Percentiles rank a stretch among this genome's conserved stretches.
Evolutionary conservation across 208 protist genomes (phyloP).

Genomic region (Wallacemonas rigidus): DNA sequence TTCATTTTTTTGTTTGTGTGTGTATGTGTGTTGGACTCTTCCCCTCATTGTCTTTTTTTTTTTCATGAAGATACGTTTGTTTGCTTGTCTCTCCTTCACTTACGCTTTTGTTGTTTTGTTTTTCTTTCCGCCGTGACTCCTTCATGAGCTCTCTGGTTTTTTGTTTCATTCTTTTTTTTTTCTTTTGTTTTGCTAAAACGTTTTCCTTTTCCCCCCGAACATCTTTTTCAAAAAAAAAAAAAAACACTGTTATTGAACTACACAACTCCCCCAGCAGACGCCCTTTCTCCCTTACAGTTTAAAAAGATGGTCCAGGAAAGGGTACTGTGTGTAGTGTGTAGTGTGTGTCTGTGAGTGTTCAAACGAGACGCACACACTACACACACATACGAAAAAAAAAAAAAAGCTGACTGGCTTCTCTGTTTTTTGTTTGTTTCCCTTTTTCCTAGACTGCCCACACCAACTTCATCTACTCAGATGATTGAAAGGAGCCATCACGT

Average conservation of each 20-base stretch:
- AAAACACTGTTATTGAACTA: too few relatives aligned
- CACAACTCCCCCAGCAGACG: too few relatives aligned
- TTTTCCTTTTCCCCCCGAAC: background rate
- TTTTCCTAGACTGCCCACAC: background rate
- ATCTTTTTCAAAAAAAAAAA: background rate
- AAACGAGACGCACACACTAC: too few relatives aligned
- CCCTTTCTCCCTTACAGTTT: too few relatives aligned
- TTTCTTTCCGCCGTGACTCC: background rate
- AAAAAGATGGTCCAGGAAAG: too few relatives aligned
- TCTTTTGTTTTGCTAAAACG: background rate
- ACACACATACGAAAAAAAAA: too few relatives aligned
- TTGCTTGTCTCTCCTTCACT: too few relatives aligned
- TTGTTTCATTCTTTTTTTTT: background rate
- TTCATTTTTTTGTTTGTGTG: too few relatives aligned
- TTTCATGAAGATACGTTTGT: too few relatives aligned
- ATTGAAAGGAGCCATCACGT: background rate
- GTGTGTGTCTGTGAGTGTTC: too few relatives aligned
- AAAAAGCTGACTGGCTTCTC: background rate
- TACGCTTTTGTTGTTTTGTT: background rate
- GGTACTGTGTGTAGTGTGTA: background rate
- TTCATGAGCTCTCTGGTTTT: background rate
- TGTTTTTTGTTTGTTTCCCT: conserved; percentile 13
- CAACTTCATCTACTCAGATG: background rate
- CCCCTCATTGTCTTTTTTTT: too few relatives aligned
- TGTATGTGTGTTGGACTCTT: too few relatives aligned